A percentile compares a stretch with the other conserved stretches of the same genome.
phyloP scores from a whole-genome alignment of 1,139 yeast genomes.

The Blastobotrys illinoisensis region DNA sequence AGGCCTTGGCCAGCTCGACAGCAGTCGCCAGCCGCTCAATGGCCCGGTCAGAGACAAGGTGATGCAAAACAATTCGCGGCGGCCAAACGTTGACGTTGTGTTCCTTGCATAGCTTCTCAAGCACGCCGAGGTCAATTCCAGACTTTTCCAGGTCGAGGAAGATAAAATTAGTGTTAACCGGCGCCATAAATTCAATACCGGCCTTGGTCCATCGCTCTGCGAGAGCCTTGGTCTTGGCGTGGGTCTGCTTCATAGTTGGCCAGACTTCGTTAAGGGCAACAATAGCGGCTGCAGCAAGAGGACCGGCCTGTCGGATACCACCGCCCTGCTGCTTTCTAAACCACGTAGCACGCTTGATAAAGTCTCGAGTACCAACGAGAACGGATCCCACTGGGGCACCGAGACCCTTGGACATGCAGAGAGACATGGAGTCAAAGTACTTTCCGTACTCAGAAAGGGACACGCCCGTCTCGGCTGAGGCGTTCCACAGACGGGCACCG shows the following conservation, averaged over 20 bases:
- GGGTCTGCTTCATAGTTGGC: conserved; percentile 54
- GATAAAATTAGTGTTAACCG: conserved; percentile 83
- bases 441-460: conserved; percentile 67
- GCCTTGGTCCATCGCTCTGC: conserved; percentile 43
- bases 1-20: conserved; percentile 44
- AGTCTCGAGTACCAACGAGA: conserved; percentile 59
- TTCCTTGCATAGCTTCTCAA: conserved; percentile 53
- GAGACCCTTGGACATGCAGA: conserved; percentile 83
- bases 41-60: conserved; percentile 63
- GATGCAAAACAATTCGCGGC: conserved; percentile 74
- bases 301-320: conserved; percentile 86
- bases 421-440: conserved; percentile 79
- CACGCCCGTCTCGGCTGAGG: conserved; percentile 68
- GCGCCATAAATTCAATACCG: conserved; percentile 58
- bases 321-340: conserved; percentile 94
- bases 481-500: conserved; percentile 96
- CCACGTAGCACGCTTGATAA: conserved; percentile 73
- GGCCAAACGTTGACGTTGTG: conserved; percentile 66
- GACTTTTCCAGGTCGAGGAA: conserved; percentile 62
- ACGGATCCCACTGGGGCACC: conserved; percentile 96
- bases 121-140: conserved; percentile 52
- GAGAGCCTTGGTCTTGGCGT: conserved; percentile 60
- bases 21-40: conserved; percentile 61
- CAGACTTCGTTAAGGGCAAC: conserved; percentile 74
- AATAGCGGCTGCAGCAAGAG: conserved; percentile 75